Evolutionary conservation across 495 filamentous ascomycete species (phyloP), one percentile per base, ranked within the genome.

Genomic region (Talaromyces proteolyticus): DNA sequence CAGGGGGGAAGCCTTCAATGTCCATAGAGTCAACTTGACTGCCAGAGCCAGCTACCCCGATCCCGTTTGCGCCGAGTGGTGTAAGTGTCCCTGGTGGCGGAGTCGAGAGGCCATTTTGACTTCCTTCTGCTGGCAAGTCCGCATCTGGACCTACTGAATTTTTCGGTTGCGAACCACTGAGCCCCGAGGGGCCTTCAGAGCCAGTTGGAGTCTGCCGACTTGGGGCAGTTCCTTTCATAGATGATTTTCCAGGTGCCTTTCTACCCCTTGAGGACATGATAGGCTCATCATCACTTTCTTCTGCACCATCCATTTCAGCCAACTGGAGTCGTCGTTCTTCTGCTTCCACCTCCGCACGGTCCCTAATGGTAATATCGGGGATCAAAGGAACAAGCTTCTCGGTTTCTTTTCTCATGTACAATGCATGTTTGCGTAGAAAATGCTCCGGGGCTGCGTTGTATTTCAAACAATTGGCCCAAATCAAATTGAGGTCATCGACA

Each of bases 241-340:
- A 81, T 49, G 87, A 89, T 56, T 83, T 86, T 16, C 84, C 83
- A 21, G 89, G 89, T 14, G 91, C 89, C 60, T 90, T 95, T 23
- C 94, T 84, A 45, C 93, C 94, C 51, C 94, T 81, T 44, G 93
- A 94, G 37, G 93, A 92, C 87, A 96, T 95, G 64, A 97, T 95
- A 19, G 94, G 93, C 65, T 97, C 94, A 62, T 99, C 93, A 54
- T 97, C 94, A 58, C 91, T 96, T 60, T 96, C 91, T 44, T 84
- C 88, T 1, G 75, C 89, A 49, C 89, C 90, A 54, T 91, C 88
- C 51, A 95, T 86, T 45, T 82, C 80, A 16, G 73, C 78, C 52
- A 85, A 73, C 56, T 92, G 87, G 56, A 88, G 80, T 56, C 89
- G 76, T 43, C 91, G 79, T 64, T 99, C 94, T 63, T 97, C 94